A percentile compares a stretch with the other conserved stretches of the same genome.
Conservation (phyloP, 495 filamentous ascomycete species). For the Neurospora sp. region DNA sequence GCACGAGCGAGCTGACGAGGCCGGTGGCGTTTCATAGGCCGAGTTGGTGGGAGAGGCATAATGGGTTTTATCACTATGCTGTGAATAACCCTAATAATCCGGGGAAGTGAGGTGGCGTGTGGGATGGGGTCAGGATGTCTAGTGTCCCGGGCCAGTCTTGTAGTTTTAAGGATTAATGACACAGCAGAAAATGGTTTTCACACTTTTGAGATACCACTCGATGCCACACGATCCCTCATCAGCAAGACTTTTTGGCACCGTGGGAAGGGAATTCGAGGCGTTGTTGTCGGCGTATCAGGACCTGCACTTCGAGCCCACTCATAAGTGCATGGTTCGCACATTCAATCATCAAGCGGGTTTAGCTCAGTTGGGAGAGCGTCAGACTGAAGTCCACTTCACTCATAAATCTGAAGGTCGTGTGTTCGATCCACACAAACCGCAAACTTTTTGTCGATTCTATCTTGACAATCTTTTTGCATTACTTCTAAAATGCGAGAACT, state of each 20-base stretch:
- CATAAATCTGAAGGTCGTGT: background rate
- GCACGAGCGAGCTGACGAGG: constrained; percentile 25
- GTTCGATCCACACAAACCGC: background rate
- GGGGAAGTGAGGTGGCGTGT: background rate
- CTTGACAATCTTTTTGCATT: background rate
- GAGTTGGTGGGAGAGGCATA: background rate
- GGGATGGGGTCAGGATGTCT: background rate
- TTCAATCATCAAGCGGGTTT: background rate
- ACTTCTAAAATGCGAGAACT: too few relatives aligned
- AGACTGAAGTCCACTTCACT: background rate
- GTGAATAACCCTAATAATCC: background rate
- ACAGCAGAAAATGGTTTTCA: background rate
- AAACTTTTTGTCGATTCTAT: background rate
- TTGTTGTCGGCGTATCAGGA: background rate
- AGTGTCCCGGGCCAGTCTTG: background rate
- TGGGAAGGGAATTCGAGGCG: background rate
- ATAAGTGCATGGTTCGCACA: background rate
- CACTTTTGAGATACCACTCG: background rate
- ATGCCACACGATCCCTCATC: background rate
- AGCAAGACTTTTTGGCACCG: background rate
- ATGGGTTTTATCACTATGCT: background rate
- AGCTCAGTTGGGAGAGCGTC: background rate
- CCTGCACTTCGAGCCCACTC: background rate
- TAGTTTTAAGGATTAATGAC: background rate
- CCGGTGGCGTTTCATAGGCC: constrained; percentile 5